These are phyloP conservation scores for Leptosphaerulina australis DNA, from an alignment of 2,329 filamentous ascomycete species.

Conservation along the genomic window DNA sequence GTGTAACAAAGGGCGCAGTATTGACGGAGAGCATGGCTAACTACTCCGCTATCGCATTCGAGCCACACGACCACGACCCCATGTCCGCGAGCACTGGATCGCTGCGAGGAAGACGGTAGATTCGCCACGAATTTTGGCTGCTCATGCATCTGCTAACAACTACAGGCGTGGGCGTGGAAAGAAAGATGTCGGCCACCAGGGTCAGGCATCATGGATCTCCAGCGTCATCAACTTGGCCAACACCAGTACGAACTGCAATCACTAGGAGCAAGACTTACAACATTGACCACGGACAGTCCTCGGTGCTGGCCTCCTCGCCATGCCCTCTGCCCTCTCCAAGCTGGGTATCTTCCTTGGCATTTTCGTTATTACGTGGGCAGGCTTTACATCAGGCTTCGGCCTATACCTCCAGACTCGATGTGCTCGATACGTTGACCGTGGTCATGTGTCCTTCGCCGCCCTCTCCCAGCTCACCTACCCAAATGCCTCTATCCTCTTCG, in stretches of 20 bases:
- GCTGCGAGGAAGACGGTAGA: conserved; percentile 47
- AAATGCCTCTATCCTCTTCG: conserved; percentile 92
- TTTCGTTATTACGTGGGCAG: conserved; percentile 89
- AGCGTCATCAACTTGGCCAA: conserved; percentile 96
- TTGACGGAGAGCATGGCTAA: conserved; percentile 48
- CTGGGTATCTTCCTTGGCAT: conserved; percentile 90
- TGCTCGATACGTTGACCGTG: conserved; percentile 88
- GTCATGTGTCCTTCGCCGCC: conserved; percentile 91
- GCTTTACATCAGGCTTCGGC: conserved; percentile 84
- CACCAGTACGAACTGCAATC: conserved; percentile 71
- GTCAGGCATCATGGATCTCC: conserved; percentile 85
- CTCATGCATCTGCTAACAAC: conserved; percentile 27
- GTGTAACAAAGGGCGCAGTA: conserved; percentile 23
- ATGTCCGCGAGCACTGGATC: conserved; percentile 52
- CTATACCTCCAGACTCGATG: conserved; percentile 94
- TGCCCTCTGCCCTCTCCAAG: conserved; percentile 94
- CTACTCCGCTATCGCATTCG: conserved; percentile 54
- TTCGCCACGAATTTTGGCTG: not conserved
- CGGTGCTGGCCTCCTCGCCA: conserved; percentile 89
- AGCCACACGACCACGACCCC: conserved; percentile 48
- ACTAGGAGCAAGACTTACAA: not conserved
- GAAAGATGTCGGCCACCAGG: conserved; percentile 70
- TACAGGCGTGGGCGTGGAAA: conserved; percentile 64
- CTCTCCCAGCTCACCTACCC: conserved; percentile 96
- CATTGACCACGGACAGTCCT: conserved; percentile 66